These are phyloP conservation scores for Pseudogymnoascus sp. DNA, from an alignment of 2,329 filamentous ascomycete species.

Conservation along the genomic window DNA sequence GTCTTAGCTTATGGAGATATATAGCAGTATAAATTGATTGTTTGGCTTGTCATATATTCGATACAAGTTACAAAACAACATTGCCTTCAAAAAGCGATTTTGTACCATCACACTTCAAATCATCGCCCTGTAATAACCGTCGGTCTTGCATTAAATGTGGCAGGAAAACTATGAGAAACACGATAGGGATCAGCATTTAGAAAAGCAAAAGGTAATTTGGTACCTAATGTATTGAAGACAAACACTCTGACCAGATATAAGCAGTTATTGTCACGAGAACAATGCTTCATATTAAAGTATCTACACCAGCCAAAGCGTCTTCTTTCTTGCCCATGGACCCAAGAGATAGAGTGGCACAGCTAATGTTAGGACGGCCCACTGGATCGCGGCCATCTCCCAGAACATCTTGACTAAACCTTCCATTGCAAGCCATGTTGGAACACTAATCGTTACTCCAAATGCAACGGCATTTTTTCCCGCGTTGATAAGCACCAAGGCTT, in stretches of 20 bases:
- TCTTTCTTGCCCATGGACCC: slow-evolving; percentile 18
- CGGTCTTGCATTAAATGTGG: neutral
- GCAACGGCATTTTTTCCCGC: slow-evolving; percentile 24
- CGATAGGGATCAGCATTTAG: neutral
- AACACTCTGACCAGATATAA: neutral
- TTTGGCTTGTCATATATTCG: neutral
- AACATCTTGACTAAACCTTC: slow-evolving; percentile 30
- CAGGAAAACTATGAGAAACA: neutral
- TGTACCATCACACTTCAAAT: neutral
- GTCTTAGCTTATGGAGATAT: slow-evolving; percentile 1
- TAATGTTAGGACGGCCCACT: slow-evolving; percentile 28
- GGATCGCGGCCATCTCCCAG: slow-evolving; percentile 28
- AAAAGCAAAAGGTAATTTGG: neutral
- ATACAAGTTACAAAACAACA: neutral
- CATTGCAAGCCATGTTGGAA: slow-evolving; percentile 22
- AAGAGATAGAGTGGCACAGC: slow-evolving; percentile 27
- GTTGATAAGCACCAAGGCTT: slow-evolving; percentile 31
- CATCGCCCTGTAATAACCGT: neutral
- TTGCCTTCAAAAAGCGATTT: neutral
- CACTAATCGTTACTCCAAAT: slow-evolving; percentile 17
- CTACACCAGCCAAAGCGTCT: neutral
- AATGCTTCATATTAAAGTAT: neutral
- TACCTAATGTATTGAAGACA: neutral
- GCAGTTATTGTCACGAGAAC: neutral
- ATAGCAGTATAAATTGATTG: neutral